Percentiles rank a stretch among this genome's conserved stretches.
phyloP scores from a whole-genome alignment of 2,329 filamentous ascomycete species.

The Beauveria asiatica region DNA sequence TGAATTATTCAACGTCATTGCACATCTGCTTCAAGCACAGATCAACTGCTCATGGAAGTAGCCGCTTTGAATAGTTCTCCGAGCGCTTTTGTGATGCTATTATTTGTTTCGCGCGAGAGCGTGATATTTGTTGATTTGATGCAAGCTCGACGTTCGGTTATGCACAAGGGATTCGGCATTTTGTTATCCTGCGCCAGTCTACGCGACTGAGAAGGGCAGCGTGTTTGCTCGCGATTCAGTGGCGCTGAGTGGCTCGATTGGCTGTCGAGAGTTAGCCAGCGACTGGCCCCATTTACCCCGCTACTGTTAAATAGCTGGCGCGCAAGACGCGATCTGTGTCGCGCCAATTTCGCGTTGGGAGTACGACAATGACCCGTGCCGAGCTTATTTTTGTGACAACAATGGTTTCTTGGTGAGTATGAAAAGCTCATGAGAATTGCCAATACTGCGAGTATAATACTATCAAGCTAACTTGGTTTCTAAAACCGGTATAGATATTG shows the following conservation, averaged over 20 bases:
- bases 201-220: neutral
- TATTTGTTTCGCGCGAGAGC: neutral
- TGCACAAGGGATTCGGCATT: neutral
- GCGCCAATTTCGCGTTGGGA: constrained; percentile 3
- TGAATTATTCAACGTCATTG: neutral
- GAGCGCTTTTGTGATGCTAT: neutral
- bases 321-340: neutral
- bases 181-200: neutral
- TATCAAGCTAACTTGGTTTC: too few relatives aligned
- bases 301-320: constrained; percentile 2
- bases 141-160: neutral
- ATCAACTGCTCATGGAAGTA: too few relatives aligned
- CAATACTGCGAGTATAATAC: too few relatives aligned
- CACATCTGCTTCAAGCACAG: too few relatives aligned
- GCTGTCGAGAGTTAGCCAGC: neutral
- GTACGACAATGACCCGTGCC: neutral
- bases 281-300: neutral
- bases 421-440: too few relatives aligned
- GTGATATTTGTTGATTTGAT: neutral
- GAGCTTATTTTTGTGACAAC: too few relatives aligned
- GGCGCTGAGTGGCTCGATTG: neutral
- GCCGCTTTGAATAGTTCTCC: too few relatives aligned
- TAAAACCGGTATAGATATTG: too few relatives aligned
- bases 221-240: neutral
- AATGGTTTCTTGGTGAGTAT: too few relatives aligned